Percentiles rank a stretch among this genome's conserved stretches.
phyloP scores from a whole-genome alignment of 495 filamentous ascomycete species.

The Aspergillus hancockii region DNA sequence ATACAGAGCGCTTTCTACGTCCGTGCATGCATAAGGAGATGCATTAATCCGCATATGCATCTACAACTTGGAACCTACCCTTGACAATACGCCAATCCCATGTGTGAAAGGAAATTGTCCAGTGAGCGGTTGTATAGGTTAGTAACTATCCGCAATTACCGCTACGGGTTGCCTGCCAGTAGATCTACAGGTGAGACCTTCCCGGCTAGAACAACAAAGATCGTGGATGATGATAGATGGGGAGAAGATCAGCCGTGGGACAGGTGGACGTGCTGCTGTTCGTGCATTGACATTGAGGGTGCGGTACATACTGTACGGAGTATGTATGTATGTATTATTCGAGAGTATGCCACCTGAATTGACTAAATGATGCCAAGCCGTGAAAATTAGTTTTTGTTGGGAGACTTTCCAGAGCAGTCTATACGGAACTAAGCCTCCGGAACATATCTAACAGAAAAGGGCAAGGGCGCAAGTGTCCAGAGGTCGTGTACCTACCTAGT shows the following conservation, averaged over 20 bases:
- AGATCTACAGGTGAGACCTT: constrained; percentile 1
- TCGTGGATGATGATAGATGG: neutral
- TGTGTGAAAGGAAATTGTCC: neutral
- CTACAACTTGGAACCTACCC: constrained; percentile 3
- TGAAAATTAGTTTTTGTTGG: neutral
- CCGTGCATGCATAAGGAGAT: neutral
- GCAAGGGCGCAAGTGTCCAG: neutral
- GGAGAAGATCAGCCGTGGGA: neutral
- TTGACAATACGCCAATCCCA: constrained; percentile 1
- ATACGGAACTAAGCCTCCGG: neutral
- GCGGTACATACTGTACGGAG: no score
- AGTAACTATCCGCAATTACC: constrained; percentile 8
- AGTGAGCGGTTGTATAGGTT: neutral
- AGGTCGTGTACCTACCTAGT: no score
- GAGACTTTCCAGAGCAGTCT: neutral
- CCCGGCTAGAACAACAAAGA: neutral
- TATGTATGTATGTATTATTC: neutral
- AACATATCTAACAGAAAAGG: neutral
- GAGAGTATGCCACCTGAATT: neutral
- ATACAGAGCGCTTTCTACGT: neutral
- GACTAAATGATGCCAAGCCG: neutral
- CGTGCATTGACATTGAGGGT: neutral
- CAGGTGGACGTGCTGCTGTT: neutral
- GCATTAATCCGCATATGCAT: constrained; percentile 5
- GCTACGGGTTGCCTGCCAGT: neutral